Conservation (phyloP, 139 green algal genomes). For the Eudorina sp. region DNA sequence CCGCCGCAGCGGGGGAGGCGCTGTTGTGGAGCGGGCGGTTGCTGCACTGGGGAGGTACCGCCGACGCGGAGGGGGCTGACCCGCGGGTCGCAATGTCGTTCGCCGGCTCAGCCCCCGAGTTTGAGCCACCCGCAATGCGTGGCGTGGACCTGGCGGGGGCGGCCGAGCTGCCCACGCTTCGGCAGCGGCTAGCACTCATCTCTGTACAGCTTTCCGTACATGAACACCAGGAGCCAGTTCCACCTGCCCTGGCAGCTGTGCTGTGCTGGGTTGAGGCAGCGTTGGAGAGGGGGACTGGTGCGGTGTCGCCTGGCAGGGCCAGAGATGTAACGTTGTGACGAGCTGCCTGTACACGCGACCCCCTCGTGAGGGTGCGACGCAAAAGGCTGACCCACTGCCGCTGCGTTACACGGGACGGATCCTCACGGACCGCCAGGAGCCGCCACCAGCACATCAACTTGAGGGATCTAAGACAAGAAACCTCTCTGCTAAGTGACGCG, state of each 20-base stretch:
- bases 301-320: too few relatives aligned
- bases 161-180: neutral
- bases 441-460: too few relatives aligned
- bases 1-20: conserved; percentile 12
- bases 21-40: conserved; percentile 28
- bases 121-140: neutral
- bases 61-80: neutral
- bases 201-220: neutral
- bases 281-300: neutral
- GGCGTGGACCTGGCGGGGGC: neutral
- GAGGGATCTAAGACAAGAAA: too few relatives aligned
- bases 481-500: too few relatives aligned
- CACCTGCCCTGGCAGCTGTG: neutral
- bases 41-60: conserved; percentile 24
- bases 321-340: too few relatives aligned
- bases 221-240: conserved; percentile 16
- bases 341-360: too few relatives aligned
- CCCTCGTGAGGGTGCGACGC: too few relatives aligned
- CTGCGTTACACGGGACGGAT: too few relatives aligned
- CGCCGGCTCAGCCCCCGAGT: neutral
- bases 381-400: too few relatives aligned
- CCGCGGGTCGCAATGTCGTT: conserved; percentile 5
- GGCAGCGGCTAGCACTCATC: neutral
- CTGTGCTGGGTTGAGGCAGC: neutral
- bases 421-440: too few relatives aligned